Conservation (phyloP, 176 grass and related monocot genomes). For the Metroxylon sagu region DNA sequence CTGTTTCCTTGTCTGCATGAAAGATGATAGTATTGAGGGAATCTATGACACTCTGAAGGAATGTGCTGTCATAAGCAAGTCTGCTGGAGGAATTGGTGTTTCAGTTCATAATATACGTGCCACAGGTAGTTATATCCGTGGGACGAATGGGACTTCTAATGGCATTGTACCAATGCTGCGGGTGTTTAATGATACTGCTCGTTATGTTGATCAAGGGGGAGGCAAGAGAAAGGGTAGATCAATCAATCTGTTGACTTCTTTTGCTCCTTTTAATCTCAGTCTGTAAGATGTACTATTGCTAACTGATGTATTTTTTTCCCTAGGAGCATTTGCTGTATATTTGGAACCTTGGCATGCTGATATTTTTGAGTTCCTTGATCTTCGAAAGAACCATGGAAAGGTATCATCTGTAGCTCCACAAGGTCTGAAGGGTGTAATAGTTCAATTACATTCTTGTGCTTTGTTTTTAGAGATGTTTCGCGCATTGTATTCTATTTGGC, state of each 20-base stretch:
- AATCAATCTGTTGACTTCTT: no score
- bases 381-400: conserved; percentile 95
- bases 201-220: conserved; percentile 97
- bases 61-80: conserved; percentile 93
- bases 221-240: conserved; percentile 83
- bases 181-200: conserved; percentile 92
- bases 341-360: conserved; percentile 98
- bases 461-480: no score
- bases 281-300: not conserved
- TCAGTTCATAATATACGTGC: conserved; percentile 83
- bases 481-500: no score
- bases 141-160: conserved; percentile 88
- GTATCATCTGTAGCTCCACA: conserved; percentile 29
- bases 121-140: conserved; percentile 79
- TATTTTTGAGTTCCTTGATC: conserved; percentile 93
- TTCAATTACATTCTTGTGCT: no score
- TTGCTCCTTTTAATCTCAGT: not conserved
- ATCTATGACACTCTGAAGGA: conserved; percentile 96
- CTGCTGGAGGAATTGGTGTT: conserved; percentile 91
- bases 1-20: conserved; percentile 97
- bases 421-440: no score
- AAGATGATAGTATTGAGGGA: conserved; percentile 95
- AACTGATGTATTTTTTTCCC: not conserved
- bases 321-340: conserved; percentile 95
- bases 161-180: conserved; percentile 95